Base-by-base conservation (phyloP, 495 filamentous ascomycete genomes). In the Arthonia radiata region DNA sequence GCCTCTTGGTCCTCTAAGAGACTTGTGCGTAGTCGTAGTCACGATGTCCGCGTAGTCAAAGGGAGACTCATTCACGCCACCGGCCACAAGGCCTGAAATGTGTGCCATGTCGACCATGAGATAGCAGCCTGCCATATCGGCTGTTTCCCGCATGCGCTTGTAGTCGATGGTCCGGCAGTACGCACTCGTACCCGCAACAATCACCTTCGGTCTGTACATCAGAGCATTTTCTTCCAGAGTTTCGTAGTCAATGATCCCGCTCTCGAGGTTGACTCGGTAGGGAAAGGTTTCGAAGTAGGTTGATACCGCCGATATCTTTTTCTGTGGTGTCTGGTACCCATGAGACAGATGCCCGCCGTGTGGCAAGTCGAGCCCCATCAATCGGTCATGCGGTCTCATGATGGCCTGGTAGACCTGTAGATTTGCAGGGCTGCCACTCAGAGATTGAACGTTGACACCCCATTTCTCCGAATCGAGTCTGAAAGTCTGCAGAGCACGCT, bases 141-240 rank as follows among this genome's bases (percentile, higher is more conserved):
- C 76, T 41, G 94, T 91, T 61, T 93, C 66, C 47, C 81, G 77
- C 79, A 99, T 93, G 42, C 79, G 73, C 35, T 59, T 66, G 54
- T 94, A 99, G 54, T 99, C 89, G 38, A 99, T 94, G 42, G 89
- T 62, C 40, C 89, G 75, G 65, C 83, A 92, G 67, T 99, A 99
- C 31, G 89, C 89, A 26, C 81, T 92, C 37, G 89, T 99, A 48
- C 89, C 89, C 32, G 89, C 89, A 38, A 99, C 82, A 30, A 99
- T 59, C 39, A 77, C 59, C 64, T 92, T 93, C 33, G 89, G 89
- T 41, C 89, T 71, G 67, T 86, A 99, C 39, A 99, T 61, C 43
- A 78, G 57, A 29, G 82, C 83, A 43, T 89, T 82, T 53, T 78
- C 67, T 61, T 92, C 79, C 5, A 94, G 67, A 36, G 59, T 63